Conservation (phyloP, 2,329 filamentous ascomycete species). For the Juglanconis juglandina region DNA sequence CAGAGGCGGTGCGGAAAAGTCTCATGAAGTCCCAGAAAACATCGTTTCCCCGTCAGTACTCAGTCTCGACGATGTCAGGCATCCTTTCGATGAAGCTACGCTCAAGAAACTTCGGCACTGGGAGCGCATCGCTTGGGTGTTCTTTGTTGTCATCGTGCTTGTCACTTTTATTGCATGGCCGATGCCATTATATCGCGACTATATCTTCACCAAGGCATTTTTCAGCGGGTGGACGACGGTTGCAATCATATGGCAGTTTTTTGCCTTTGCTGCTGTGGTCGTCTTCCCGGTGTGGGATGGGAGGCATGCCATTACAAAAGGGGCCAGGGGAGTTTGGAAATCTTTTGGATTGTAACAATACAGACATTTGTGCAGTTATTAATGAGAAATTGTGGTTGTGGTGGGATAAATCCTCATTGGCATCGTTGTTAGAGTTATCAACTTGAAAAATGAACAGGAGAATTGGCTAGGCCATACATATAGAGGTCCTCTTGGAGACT, state of each 20-base stretch:
- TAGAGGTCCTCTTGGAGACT: too few species aligned
- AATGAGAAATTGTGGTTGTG: too few species aligned
- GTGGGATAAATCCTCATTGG: too few species aligned
- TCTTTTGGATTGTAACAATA: not conserved
- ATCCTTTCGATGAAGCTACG: slow-evolving; percentile 38
- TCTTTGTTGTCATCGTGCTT: slow-evolving; percentile 39
- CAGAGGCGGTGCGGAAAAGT: not conserved
- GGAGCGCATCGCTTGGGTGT: slow-evolving; percentile 37
- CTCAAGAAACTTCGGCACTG: slow-evolving; percentile 32
- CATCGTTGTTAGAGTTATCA: too few species aligned
- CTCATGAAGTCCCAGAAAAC: not conserved
- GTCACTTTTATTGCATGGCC: slow-evolving; percentile 47
- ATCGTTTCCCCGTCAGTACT: slow-evolving; percentile 7
- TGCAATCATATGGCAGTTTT: slow-evolving; percentile 46
- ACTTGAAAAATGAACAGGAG: too few species aligned
- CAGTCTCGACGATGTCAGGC: slow-evolving; percentile 37
- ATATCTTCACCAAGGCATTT: slow-evolving; percentile 44
- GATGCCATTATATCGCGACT: slow-evolving; percentile 46
- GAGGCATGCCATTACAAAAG: slow-evolving; percentile 34
- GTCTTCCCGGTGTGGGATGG: slow-evolving; percentile 48
- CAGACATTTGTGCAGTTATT: too few species aligned
- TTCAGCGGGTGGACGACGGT: slow-evolving; percentile 43
- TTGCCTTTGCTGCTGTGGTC: slow-evolving; percentile 42
- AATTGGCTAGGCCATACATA: too few species aligned
- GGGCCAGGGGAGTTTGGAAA: slow-evolving; percentile 18